Conservation (phyloP, 2,329 filamentous ascomycete species). For the Simplicillium aogashimaense region DNA sequence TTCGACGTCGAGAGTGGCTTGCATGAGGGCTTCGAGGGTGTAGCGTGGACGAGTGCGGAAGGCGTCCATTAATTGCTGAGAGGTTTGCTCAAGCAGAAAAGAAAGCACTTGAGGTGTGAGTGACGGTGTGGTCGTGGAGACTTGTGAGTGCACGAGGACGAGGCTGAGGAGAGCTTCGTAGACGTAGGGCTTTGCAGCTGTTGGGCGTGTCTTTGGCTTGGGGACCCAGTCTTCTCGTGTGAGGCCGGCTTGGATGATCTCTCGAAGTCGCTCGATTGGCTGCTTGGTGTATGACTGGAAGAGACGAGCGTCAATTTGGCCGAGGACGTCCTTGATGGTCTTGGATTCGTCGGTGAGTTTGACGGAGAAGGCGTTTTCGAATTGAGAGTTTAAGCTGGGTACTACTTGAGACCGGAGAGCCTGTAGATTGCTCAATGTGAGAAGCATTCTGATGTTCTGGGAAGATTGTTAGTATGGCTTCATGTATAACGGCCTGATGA, state of each 20-base stretch:
- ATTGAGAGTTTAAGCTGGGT: conserved; percentile 80
- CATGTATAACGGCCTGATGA: neutral
- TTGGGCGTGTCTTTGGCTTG: conserved; percentile 43
- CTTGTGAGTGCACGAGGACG: conserved; percentile 85
- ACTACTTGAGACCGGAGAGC: conserved; percentile 73
- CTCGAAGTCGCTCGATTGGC: conserved; percentile 55
- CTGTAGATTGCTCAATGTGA: conserved; percentile 89
- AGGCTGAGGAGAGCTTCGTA: conserved; percentile 78
- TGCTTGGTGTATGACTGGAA: conserved; percentile 89
- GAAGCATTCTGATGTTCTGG: conserved; percentile 82
- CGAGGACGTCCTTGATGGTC: conserved; percentile 81
- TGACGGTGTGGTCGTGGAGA: conserved; percentile 66
- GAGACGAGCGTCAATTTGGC: conserved; percentile 80
- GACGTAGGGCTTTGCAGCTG: conserved; percentile 76
- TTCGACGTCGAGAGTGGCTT: conserved; percentile 94
- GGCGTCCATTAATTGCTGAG: conserved; percentile 67
- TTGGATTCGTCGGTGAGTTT: conserved; percentile 90
- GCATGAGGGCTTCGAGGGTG: conserved; percentile 76
- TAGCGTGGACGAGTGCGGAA: conserved; percentile 63
- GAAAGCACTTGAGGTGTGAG: conserved; percentile 76
- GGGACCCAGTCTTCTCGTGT: conserved; percentile 63
- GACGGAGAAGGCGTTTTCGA: conserved; percentile 88
- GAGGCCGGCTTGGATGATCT: conserved; percentile 66
- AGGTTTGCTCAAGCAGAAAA: conserved; percentile 75
- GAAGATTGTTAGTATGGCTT: conserved; percentile 12